phyloP scores from a whole-genome alignment of 1,139 yeast species.

The Schizosaccharomyces versatilis region DNA sequence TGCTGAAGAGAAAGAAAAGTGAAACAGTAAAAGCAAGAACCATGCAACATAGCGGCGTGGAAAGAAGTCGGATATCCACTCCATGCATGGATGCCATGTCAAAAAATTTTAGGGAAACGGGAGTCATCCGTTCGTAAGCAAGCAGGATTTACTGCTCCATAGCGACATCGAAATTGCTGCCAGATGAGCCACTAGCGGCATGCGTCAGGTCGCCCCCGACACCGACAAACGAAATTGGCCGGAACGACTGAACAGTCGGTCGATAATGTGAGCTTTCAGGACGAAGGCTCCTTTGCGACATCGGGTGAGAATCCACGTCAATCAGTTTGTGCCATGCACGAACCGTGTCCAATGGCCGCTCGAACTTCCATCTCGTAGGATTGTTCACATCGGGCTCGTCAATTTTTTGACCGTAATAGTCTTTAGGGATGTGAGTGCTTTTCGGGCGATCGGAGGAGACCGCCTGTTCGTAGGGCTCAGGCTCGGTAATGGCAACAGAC shows the following conservation, averaged over 20 bases:
- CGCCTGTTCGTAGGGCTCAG: constrained; percentile 6
- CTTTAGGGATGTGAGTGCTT: constrained; percentile 19
- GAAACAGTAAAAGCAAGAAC: not conserved
- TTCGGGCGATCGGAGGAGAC: constrained; percentile 3
- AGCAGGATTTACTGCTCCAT: too few relatives aligned
- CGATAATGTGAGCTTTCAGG: not conserved
- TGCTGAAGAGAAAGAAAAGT: not conserved
- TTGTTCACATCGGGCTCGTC: constrained; percentile 55
- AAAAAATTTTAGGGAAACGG: too few relatives aligned
- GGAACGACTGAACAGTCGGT: not conserved
- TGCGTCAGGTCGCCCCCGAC: not conserved
- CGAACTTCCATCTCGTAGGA: constrained; percentile 79
- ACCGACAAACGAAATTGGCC: not conserved
- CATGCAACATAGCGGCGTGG: not conserved
- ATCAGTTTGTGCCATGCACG: not conserved
- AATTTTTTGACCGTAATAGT: constrained; percentile 66
- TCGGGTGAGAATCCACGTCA: not conserved
- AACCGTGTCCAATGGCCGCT: constrained; percentile 87
- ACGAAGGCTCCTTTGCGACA: not conserved
- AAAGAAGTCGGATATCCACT: not conserved
- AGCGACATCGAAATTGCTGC: too few relatives aligned
- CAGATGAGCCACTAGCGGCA: too few relatives aligned
- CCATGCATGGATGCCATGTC: not conserved
- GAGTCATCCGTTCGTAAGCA: too few relatives aligned
- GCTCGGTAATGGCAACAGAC: constrained; percentile 8